Evolutionary conservation across 768 basidiomycete genomes (phyloP), one percentile per base, ranked within the genome.

Genomic region (Harrya chromipes): DNA sequence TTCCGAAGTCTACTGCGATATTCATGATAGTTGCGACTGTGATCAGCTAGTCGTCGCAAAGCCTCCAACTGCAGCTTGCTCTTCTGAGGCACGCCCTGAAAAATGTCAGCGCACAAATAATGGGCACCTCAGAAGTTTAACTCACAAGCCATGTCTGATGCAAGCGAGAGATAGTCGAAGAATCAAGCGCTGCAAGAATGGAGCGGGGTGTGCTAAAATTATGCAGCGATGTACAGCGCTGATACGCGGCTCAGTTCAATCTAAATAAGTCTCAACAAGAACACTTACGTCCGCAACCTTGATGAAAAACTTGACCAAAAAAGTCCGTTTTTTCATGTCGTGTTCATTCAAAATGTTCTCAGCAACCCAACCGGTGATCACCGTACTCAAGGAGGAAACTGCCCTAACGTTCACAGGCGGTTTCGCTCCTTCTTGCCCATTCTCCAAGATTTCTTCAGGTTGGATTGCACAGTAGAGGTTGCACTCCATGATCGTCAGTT

Each of bases 121-220:
- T 26, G 16, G 5, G 17, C 12, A 0, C 48, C 17, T 39, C 12
- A 10, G 1, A 37, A 8, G 19, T 16, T 26, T 13, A n/a, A 76
- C 89, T 69, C 64, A 94, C 94, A 59, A 80, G 76, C 95, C 95
- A 98, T 0, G 95, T 97, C 71, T 94, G 92, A 57, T 85, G 84
- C 39, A 99, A 72, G 49, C 97, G 80, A 20, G 92, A 81, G 57
- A 99, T 94, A 1, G 92, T 97, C 16, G 94, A 95, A 14, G 92
- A 95, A 66, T 97, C 95, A 50, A 99, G 75, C 6, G 95, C 95
- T 9, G 93, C 94, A 43, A 98, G 74, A 60, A 99, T 87, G 13
- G 95, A 90, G 27, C 94, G 83, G 34, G 93, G 83, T 6, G 93
- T 94, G 58, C 93, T 95, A 66, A 87, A 98, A 69, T 99, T 99